Conservation (phyloP, 2,329 filamentous ascomycete genomes). For the Pseudomassariella vexata region DNA sequence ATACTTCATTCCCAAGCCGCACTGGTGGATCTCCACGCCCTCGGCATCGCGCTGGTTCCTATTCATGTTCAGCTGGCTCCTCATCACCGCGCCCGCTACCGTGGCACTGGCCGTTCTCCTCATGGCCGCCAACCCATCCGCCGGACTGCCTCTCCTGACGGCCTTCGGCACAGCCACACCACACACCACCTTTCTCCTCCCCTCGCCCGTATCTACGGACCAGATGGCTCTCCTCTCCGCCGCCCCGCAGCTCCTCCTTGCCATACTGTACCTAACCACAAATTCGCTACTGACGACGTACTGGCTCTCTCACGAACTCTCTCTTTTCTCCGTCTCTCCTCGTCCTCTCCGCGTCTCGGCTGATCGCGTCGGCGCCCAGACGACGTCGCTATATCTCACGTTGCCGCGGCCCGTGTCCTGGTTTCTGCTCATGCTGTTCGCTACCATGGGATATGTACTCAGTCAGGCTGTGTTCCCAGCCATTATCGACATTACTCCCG, state of each 20-base stretch:
- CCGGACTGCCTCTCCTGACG: slow-evolving; percentile 28
- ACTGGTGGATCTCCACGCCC: slow-evolving; percentile 40
- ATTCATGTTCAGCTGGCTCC: slow-evolving; percentile 32
- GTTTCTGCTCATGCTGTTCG: slow-evolving; percentile 37
- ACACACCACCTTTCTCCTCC: slow-evolving; percentile 25
- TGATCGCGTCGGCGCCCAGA: slow-evolving; percentile 36
- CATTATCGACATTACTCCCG: slow-evolving; percentile 14
- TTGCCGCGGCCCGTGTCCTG: slow-evolving; percentile 40
- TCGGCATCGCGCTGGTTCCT: slow-evolving; percentile 36
- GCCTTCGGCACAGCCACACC: slow-evolving; percentile 32
- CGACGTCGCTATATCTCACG: slow-evolving; percentile 42
- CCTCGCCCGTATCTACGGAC: slow-evolving; percentile 15
- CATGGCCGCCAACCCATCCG: slow-evolving; percentile 19
- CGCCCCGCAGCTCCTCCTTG: slow-evolving; percentile 43
- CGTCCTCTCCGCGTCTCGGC: slow-evolving; percentile 38
- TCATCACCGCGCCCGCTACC: slow-evolving; percentile 29
- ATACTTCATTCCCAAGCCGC: slow-evolving; percentile 32
- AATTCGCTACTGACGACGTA: slow-evolving; percentile 43
- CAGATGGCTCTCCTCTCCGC: slow-evolving; percentile 31
- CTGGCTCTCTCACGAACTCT: slow-evolving; percentile 44
- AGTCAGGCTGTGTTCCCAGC: slow-evolving; percentile 36
- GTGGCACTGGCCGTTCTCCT: slow-evolving; percentile 33
- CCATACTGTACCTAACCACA: slow-evolving; percentile 38
- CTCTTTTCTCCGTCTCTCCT: slow-evolving; percentile 32
- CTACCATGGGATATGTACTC: slow-evolving; percentile 38